These are phyloP conservation scores for Candida ascalaphidarum DNA, from an alignment of 805 yeast genomes.

Conservation along the genomic window DNA sequence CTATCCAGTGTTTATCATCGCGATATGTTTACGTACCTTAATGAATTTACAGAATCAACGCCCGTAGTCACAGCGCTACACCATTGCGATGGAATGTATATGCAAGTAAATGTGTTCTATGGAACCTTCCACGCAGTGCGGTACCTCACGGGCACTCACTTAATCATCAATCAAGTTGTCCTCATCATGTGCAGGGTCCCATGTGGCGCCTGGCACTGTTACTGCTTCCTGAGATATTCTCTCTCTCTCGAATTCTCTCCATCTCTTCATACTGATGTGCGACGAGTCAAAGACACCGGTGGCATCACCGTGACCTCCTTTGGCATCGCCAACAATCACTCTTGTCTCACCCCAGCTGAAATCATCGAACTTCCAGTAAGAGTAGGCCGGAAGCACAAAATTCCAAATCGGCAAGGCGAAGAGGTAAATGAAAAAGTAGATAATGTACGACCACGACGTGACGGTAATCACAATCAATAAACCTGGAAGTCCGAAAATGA, in stretches of 20 bases:
- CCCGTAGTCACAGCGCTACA: too few relatives aligned
- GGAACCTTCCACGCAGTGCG: too few relatives aligned
- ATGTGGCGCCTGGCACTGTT: conserved; percentile 32
- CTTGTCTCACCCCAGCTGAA: conserved; percentile 96
- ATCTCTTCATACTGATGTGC: conserved; percentile 79
- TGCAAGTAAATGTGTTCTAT: too few relatives aligned
- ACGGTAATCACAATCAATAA: conserved; percentile 73
- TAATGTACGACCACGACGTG: conserved; percentile 57
- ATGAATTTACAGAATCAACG: too few relatives aligned
- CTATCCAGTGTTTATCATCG: too few relatives aligned
- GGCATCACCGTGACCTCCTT: conserved; percentile 55
- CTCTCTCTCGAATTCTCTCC: conserved; percentile 89
- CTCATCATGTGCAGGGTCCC: conserved; percentile 34
- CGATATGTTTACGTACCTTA: too few relatives aligned
- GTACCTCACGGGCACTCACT: too few relatives aligned
- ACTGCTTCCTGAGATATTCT: conserved; percentile 28
- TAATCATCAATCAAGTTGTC: too few relatives aligned
- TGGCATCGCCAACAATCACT: conserved; percentile 61
- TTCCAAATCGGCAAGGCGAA: conserved; percentile 91
- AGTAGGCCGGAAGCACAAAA: conserved; percentile 75
- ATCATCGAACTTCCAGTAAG: conserved; percentile 94
- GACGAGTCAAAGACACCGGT: conserved; percentile 91
- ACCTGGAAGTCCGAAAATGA: conserved; percentile 84
- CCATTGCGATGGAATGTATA: too few relatives aligned
- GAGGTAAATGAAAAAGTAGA: conserved; percentile 75